Conservation (phyloP, 345 rosid species). For the Carallia pectinifolia region DNA sequence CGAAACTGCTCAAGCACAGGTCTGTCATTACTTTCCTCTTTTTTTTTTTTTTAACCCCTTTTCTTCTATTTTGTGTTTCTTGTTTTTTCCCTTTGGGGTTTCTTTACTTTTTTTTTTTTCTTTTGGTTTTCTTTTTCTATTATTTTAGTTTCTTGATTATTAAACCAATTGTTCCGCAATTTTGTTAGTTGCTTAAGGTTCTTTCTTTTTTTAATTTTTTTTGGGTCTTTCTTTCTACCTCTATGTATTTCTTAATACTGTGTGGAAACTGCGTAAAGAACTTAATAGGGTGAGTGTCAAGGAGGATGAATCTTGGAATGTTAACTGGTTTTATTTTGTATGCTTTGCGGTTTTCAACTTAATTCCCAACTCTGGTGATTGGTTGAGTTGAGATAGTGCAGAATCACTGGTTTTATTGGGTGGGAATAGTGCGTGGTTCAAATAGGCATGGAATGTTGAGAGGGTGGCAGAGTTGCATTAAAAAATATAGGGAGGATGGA, state of each 20-base stretch:
- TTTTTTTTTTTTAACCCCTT: neutral
- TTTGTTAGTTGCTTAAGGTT: no score
- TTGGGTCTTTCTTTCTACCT: no score
- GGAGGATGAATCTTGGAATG: no score
- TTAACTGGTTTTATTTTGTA: no score
- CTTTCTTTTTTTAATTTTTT: no score
- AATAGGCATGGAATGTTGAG: neutral
- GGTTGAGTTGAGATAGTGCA: neutral
- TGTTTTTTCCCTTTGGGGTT: neutral
- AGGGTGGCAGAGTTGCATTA: neutral
- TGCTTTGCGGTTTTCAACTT: no score
- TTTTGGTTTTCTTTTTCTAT: neutral
- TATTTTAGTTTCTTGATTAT: neutral
- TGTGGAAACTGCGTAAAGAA: no score
- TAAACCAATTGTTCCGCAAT: neutral
- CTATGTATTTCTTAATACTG: no score
- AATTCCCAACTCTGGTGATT: neutral
- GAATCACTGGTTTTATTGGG: no score
- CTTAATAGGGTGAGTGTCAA: no score
- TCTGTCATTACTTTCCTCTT: constrained; percentile 20
- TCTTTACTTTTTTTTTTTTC: neutral
- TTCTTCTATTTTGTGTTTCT: neutral
- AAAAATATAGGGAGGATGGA: neutral
- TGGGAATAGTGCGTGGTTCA: no score
- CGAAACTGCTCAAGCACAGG: constrained; percentile 99